phyloP scores from a whole-genome alignment of 2,329 filamentous ascomycete genomes.

The Nigrospora sphaerica region DNA sequence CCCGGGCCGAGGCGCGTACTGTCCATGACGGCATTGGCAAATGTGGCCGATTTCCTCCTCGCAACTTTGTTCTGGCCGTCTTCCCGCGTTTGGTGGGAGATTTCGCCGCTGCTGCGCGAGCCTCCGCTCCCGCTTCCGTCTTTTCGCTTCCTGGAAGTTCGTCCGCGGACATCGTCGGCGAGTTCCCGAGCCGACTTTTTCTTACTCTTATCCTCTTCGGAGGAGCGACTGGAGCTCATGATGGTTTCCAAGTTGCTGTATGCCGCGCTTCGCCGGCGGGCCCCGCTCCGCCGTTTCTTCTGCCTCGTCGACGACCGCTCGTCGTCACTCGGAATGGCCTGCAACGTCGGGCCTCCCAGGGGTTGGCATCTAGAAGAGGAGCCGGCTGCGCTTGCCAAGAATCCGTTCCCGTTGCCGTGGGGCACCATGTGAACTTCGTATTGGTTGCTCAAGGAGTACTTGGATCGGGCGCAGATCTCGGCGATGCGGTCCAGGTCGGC shows the following conservation, averaged over 20 bases:
- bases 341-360: slow-evolving; percentile 44
- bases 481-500: slow-evolving; percentile 58
- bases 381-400: slow-evolving; percentile 24
- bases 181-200: slow-evolving; percentile 53
- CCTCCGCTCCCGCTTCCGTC: slow-evolving; percentile 14
- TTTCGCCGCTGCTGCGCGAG: slow-evolving; percentile 20
- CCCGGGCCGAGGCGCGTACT: slow-evolving; percentile 23
- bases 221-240: slow-evolving; percentile 59
- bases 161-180: slow-evolving; percentile 45
- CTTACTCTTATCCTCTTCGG: slow-evolving; percentile 53
- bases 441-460: slow-evolving; percentile 59
- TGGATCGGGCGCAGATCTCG: slow-evolving; percentile 58
- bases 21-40: slow-evolving; percentile 39
- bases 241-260: slow-evolving; percentile 60
- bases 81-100: slow-evolving; percentile 12
- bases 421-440: slow-evolving; percentile 60
- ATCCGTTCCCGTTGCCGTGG: slow-evolving; percentile 49
- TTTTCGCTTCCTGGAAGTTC: slow-evolving; percentile 29
- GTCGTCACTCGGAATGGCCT: slow-evolving; percentile 50
- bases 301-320: slow-evolving; percentile 34
- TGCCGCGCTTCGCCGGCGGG: slow-evolving; percentile 42
- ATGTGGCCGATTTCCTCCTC: slow-evolving; percentile 32
- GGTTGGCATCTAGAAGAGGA: slow-evolving; percentile 20
- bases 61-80: slow-evolving; percentile 12
- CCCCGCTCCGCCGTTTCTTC: slow-evolving; percentile 31